phyloP scores from a whole-genome alignment of 2,329 filamentous ascomycete species.

The Geosmithia putterillii region DNA sequence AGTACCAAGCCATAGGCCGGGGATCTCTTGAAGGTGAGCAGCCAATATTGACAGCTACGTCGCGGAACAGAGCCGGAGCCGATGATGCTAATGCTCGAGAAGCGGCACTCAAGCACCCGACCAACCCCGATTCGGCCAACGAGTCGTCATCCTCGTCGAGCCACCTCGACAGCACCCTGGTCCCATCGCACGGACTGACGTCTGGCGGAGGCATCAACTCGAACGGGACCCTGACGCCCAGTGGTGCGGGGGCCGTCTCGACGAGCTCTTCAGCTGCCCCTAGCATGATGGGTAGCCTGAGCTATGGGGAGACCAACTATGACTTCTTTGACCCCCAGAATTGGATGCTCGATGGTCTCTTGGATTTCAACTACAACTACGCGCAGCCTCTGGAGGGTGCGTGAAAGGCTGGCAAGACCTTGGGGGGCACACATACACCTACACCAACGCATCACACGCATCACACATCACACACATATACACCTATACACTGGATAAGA shows the following conservation, averaged over 20 bases:
- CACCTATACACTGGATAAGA: too few relatives aligned
- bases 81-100: background rate
- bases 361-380: constrained; percentile 66
- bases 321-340: constrained; percentile 88
- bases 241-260: constrained; percentile 33
- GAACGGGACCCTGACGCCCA: constrained; percentile 41
- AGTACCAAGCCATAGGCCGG: constrained; percentile 60
- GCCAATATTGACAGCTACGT: background rate
- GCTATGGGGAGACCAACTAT: constrained; percentile 54
- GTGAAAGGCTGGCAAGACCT: background rate
- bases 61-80: background rate
- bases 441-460: too few relatives aligned
- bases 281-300: constrained; percentile 35
- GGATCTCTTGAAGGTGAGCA: constrained; percentile 57
- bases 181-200: constrained; percentile 24
- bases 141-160: constrained; percentile 60
- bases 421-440: too few relatives aligned
- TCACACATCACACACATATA: too few relatives aligned
- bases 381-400: constrained; percentile 41
- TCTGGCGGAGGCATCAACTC: constrained; percentile 32
- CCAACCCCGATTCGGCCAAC: constrained; percentile 67
- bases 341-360: constrained; percentile 81
- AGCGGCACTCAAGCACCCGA: constrained; percentile 71
- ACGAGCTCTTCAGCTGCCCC: constrained; percentile 24
- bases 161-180: constrained; percentile 48